phyloP scores from a whole-genome alignment of 78 protist species.

The Dictyostelium firmibasis region DNA sequence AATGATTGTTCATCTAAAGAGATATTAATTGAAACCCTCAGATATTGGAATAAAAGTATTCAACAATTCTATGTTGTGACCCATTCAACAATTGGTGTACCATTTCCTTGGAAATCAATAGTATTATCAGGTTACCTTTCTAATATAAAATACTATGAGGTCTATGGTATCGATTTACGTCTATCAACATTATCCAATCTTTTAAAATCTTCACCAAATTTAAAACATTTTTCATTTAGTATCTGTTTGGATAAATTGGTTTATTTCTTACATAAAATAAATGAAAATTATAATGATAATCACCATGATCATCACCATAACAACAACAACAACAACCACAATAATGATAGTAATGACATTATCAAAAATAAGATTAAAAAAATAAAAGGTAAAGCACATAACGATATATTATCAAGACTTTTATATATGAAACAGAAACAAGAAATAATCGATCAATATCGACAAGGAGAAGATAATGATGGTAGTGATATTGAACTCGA shows the following conservation, averaged over 20 bases:
- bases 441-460: too few relatives aligned
- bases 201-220: background rate
- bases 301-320: background rate
- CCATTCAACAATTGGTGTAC: background rate
- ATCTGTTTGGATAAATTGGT: background rate
- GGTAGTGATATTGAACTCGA: too few relatives aligned
- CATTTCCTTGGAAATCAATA: conserved; percentile 7
- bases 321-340: background rate
- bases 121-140: background rate
- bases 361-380: too few relatives aligned
- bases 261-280: background rate
- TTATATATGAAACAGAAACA: background rate
- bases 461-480: background rate
- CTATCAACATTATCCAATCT: background rate
- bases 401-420: too few relatives aligned
- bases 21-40: background rate
- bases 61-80: background rate
- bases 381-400: background rate
- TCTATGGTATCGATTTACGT: background rate
- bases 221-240: conserved; percentile 10
- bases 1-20: background rate
- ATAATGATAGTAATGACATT: too few relatives aligned
- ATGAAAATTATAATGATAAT: background rate
- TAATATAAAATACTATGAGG: background rate
- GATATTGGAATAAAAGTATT: background rate